Evolutionary conservation across 805 yeast species (phyloP).

Genomic region (Ogataea siamensis): DNA sequence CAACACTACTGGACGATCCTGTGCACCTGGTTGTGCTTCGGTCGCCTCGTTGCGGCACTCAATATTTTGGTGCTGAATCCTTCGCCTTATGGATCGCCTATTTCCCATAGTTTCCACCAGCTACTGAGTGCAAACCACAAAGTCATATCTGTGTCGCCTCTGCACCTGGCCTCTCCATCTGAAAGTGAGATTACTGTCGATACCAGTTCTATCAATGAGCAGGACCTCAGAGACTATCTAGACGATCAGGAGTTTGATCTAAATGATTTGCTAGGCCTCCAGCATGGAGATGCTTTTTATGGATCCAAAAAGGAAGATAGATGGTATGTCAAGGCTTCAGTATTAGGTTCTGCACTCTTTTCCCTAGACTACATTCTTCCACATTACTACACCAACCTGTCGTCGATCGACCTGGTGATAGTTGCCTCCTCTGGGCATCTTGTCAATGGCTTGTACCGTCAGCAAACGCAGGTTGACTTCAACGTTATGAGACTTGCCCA

Average conservation of each 20-base stretch:
- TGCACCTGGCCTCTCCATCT: constrained; percentile 7
- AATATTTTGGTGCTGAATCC: constrained; percentile 25
- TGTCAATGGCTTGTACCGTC: constrained; percentile 38
- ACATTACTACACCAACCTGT: constrained; percentile 33
- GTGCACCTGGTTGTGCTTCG: constrained; percentile 2
- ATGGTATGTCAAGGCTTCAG: constrained; percentile 51
- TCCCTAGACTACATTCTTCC: constrained; percentile 44
- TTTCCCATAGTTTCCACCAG: constrained; percentile 22
- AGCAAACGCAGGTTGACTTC: constrained; percentile 16
- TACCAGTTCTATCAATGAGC: constrained; percentile 12
- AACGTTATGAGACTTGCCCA: constrained; percentile 23
- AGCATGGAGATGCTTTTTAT: constrained; percentile 23
- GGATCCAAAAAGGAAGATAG: constrained; percentile 22
- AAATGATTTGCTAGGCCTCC: constrained; percentile 12
- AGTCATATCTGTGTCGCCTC: constrained; percentile 26
- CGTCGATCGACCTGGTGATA: constrained; percentile 43
- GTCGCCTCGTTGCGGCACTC: constrained; percentile 5
- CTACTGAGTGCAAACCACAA: constrained; percentile 11
- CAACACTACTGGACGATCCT: not conserved
- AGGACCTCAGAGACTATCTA: constrained; percentile 10
- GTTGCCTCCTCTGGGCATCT: constrained; percentile 47
- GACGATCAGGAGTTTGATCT: constrained; percentile 9
- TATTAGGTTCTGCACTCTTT: constrained; percentile 42
- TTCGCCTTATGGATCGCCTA: constrained; percentile 24
- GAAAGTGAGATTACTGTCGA: constrained; percentile 15